phyloP scores from a whole-genome alignment of 108 stramenopile genomes.

The Cyclotella atomus region DNA sequence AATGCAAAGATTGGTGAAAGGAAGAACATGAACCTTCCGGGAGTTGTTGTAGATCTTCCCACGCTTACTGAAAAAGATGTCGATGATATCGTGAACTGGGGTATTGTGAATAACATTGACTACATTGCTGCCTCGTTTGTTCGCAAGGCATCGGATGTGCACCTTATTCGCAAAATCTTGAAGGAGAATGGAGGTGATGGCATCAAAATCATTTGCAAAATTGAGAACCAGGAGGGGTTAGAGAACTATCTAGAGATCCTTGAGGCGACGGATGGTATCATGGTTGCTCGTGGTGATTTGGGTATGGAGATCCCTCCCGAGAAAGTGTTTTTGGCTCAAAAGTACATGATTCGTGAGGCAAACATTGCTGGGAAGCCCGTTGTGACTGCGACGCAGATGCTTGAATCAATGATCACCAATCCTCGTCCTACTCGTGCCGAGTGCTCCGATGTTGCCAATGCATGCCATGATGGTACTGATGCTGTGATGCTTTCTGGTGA shows the following conservation, averaged over 20 bases:
- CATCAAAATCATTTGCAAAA: conserved; percentile 97
- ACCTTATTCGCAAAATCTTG: conserved; percentile 86
- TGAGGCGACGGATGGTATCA: conserved; percentile 92
- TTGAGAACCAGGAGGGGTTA: conserved; percentile 95
- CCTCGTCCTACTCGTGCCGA: conserved; percentile 99
- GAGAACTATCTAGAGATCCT: conserved; percentile 96
- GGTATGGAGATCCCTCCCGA: conserved; percentile 97
- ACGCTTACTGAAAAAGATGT: conserved; percentile 94
- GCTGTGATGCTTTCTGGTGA: conserved; percentile 92
- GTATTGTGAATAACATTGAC: conserved; percentile 87
- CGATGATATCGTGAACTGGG: conserved; percentile 89
- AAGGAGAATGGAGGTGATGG: conserved; percentile 80
- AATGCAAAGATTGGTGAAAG: conserved; percentile 80
- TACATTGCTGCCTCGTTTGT: conserved; percentile 98
- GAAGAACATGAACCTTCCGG: conserved; percentile 94
- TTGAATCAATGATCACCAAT: conserved; percentile 96
- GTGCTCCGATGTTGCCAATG: conserved; percentile 99
- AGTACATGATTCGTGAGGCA: conserved; percentile 91
- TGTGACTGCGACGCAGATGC: conserved; percentile 97
- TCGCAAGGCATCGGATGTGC: conserved; percentile 87
- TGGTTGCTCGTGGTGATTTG: conserved; percentile 97
- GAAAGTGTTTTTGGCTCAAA: conserved; percentile 91
- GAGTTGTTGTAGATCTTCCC: conserved; percentile 84
- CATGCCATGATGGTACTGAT: conserved; percentile 93
- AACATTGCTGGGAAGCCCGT: conserved; percentile 95